Percentiles rank a stretch among this genome's conserved stretches.
These are phyloP conservation scores for Ascochyta koolunga DNA, from an alignment of 2,329 filamentous ascomycete genomes.

Conservation along the genomic window DNA sequence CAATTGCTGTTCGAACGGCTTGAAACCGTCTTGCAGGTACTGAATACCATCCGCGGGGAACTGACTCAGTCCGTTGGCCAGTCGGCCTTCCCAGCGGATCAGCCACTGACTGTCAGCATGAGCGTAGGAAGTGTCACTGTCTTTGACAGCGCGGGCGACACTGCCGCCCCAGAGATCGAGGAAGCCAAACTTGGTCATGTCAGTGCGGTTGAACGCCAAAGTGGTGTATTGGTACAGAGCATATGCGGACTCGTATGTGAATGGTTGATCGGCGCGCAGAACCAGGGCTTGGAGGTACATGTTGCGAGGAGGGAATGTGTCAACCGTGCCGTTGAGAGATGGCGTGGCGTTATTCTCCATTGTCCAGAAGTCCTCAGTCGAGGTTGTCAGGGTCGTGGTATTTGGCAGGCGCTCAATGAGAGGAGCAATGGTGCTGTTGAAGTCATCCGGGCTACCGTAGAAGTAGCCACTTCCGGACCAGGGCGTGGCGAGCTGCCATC, in stretches of 20 bases:
- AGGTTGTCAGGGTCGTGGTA: constrained; percentile 14
- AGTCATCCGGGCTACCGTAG: constrained; percentile 23
- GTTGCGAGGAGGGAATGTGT: constrained; percentile 18
- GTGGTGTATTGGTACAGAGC: constrained; percentile 19
- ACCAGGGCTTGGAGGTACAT: constrained; percentile 25
- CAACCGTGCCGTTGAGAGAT: constrained; percentile 14
- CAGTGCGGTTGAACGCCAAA: constrained; percentile 20
- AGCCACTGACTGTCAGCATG: constrained; percentile 23
- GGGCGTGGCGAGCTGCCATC: constrained; percentile 22
- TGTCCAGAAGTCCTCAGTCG: constrained; percentile 20
- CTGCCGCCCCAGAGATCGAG: constrained; percentile 23
- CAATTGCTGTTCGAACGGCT: constrained; percentile 23
- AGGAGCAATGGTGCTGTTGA: constrained; percentile 18
- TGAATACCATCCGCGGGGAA: constrained; percentile 20
- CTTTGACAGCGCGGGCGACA: constrained; percentile 7
- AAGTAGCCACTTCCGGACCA: constrained; percentile 23
- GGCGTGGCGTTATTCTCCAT: constrained; percentile 19
- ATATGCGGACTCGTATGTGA: constrained; percentile 17
- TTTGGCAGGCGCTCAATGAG: constrained; percentile 21
- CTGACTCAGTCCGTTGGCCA: constrained; percentile 1
- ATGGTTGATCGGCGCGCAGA: constrained; percentile 17
- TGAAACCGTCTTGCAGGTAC: constrained; percentile 20
- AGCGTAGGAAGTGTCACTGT: constrained; percentile 11
- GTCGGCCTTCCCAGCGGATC: constrained; percentile 19
- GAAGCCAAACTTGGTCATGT: constrained; percentile 21